Percentiles rank a stretch among this genome's conserved stretches.
phyloP scores from a whole-genome alignment of 306 rosid species.

The Malus fusca region DNA sequence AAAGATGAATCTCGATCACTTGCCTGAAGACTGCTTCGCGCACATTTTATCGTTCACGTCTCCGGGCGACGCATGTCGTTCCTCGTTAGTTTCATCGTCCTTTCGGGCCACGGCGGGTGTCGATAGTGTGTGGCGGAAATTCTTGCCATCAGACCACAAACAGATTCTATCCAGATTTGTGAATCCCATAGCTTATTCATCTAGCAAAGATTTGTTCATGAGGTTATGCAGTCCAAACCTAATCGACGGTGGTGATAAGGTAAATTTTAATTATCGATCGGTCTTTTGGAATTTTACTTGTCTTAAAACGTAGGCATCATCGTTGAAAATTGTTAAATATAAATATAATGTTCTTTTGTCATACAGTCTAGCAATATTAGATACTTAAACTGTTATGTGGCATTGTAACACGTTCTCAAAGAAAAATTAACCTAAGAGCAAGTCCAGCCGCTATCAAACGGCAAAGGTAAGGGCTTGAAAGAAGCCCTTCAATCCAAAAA shows the following conservation, averaged over 20 bases:
- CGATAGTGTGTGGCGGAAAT: slow-evolving; percentile 38
- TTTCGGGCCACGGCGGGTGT: slow-evolving; percentile 34
- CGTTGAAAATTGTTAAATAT: not conserved
- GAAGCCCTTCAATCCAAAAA: too few species aligned
- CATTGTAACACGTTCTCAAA: too few species aligned
- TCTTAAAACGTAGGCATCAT: not conserved
- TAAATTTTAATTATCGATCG: not conserved
- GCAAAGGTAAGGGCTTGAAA: too few species aligned
- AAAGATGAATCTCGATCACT: slow-evolving; percentile 23
- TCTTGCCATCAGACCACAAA: slow-evolving; percentile 35
- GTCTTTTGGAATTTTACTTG: not conserved
- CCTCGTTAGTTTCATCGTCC: slow-evolving; percentile 15
- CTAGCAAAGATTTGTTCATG: slow-evolving; percentile 41
- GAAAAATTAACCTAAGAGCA: too few species aligned
- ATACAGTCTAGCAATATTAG: not conserved
- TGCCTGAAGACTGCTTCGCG: slow-evolving; percentile 51
- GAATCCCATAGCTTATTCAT: slow-evolving; percentile 23
- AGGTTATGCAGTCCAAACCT: slow-evolving; percentile 41
- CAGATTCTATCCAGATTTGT: slow-evolving; percentile 37
- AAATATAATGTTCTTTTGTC: not conserved
- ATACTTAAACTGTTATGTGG: not conserved
- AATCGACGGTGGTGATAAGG: slow-evolving; percentile 45
- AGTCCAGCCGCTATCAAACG: accelerated
- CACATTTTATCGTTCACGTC: slow-evolving; percentile 44
- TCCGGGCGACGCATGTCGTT: slow-evolving; percentile 39